These are phyloP conservation scores for Eucalyptus cloeziana DNA, from an alignment of 345 rosid species.

Conservation along the genomic window DNA sequence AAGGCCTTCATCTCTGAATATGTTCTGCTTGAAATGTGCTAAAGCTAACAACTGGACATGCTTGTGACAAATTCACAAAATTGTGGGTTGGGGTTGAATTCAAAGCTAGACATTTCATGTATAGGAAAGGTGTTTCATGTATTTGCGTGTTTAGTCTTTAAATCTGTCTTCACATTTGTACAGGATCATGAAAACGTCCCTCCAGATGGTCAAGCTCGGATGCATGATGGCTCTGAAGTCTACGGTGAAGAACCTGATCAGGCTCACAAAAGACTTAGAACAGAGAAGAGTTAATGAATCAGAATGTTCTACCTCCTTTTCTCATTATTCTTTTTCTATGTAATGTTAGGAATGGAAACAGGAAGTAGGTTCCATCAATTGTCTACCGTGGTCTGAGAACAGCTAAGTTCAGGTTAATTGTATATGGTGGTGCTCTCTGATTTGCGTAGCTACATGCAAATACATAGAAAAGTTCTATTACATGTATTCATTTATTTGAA, in stretches of 20 bases:
- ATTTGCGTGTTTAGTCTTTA: background rate
- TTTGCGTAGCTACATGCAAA: background rate
- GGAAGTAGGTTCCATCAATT: background rate
- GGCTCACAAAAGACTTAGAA: slow-evolving; percentile 31
- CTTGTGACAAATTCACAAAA: background rate
- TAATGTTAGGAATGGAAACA: background rate
- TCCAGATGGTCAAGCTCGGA: background rate
- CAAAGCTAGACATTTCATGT: background rate
- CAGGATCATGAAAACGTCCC: slow-evolving; percentile 19
- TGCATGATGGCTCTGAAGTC: slow-evolving; percentile 19
- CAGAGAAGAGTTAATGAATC: slow-evolving; percentile 13
- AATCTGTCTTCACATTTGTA: background rate
- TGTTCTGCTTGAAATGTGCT: background rate
- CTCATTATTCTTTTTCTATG: background rate
- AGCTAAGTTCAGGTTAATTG: background rate
- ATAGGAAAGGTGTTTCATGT: background rate
- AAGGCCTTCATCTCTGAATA: background rate
- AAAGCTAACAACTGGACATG: background rate
- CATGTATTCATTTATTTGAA: background rate
- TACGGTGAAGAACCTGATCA: slow-evolving; percentile 18
- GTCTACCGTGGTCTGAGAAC: background rate
- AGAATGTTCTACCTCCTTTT: background rate
- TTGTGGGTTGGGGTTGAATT: background rate
- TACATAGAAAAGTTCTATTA: background rate
- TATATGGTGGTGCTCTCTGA: background rate